These are phyloP conservation scores for Penstemon newberryi DNA, from an alignment of 257 asterid genomes.

Conservation along the genomic window DNA sequence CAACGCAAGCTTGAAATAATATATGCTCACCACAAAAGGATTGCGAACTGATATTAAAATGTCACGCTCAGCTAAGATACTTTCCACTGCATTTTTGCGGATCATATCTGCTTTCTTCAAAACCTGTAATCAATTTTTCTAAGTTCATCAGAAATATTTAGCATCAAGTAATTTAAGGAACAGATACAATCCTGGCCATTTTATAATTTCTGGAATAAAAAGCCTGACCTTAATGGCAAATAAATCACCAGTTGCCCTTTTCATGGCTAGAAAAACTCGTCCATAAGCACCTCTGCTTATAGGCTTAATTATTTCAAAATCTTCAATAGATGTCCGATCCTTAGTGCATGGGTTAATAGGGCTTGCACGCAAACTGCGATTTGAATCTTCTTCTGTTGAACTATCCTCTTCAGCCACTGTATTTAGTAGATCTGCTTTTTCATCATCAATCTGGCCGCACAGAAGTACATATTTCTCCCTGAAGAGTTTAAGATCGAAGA, in stretches of 20 bases:
- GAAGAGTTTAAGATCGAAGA: conserved; percentile 36
- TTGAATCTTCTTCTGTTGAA: conserved; percentile 72
- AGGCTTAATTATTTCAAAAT: conserved; percentile 97
- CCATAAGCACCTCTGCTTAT: conserved; percentile 99
- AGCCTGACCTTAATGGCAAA: conserved; percentile 90
- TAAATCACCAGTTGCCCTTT: conserved; percentile 95
- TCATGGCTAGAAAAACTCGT: conserved; percentile 87
- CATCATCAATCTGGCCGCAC: conserved; percentile 92
- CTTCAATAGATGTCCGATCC: conserved; percentile 95
- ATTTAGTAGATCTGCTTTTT: conserved; percentile 50
- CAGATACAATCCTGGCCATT: conserved; percentile 17
- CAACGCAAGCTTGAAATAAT: conserved; percentile 21
- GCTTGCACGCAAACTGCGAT: conserved; percentile 90
- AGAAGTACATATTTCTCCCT: conserved; percentile 93
- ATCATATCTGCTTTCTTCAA: conserved; percentile 95
- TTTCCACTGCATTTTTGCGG: conserved; percentile 94
- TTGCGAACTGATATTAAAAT: conserved; percentile 94
- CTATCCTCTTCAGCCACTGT: conserved; percentile 64
- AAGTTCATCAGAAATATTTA: conserved; percentile 18
- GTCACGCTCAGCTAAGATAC: conserved; percentile 95
- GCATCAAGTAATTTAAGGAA: conserved; percentile 20
- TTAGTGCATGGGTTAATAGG: conserved; percentile 78
- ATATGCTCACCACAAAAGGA: conserved; percentile 93
- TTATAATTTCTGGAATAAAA: conserved; percentile 19
- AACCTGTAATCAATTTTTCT: conserved; percentile 55